Percentiles rank a stretch among this genome's conserved stretches.
phyloP scores from a whole-genome alignment of 2,329 filamentous ascomycete species.

The Helotiales sp. region DNA sequence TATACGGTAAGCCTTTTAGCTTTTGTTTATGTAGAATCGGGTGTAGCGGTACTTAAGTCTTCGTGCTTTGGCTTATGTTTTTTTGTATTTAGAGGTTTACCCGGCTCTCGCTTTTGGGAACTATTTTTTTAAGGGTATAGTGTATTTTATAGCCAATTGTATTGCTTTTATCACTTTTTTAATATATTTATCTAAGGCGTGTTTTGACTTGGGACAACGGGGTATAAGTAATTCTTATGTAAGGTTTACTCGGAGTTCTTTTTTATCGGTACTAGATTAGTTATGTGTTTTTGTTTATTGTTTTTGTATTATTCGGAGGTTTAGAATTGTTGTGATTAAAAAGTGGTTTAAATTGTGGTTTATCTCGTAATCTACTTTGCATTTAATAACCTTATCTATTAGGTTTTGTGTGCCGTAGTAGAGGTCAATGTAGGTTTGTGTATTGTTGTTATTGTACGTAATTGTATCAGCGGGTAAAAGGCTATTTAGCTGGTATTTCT shows the following conservation, averaged over 20 bases:
- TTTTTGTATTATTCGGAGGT: not conserved
- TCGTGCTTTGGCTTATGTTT: not conserved
- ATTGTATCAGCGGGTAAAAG: not conserved
- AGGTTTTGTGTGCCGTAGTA: not conserved
- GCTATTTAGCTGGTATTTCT: not conserved
- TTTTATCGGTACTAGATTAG: not conserved
- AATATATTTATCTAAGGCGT: not conserved
- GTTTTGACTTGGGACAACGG: not conserved
- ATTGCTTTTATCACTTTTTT: not conserved
- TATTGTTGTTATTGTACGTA: not conserved
- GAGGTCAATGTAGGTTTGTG: not conserved
- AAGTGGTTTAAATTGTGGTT: not conserved
- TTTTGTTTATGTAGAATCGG: not conserved
- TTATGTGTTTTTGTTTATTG: not conserved
- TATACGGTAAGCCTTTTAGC: constrained; percentile 2
- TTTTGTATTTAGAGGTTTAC: not conserved
- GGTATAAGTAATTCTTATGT: not conserved
- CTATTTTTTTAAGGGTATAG: not conserved
- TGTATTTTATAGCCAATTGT: not conserved
- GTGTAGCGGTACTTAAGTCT: not conserved
- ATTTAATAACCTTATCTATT: not conserved
- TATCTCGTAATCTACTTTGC: not conserved
- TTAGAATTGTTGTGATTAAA: not conserved
- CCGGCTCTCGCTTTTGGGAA: not conserved
- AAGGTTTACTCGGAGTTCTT: not conserved